phyloP scores from a whole-genome alignment of 2,329 filamentous ascomycete species.

The Aspergillus calidoustus region DNA sequence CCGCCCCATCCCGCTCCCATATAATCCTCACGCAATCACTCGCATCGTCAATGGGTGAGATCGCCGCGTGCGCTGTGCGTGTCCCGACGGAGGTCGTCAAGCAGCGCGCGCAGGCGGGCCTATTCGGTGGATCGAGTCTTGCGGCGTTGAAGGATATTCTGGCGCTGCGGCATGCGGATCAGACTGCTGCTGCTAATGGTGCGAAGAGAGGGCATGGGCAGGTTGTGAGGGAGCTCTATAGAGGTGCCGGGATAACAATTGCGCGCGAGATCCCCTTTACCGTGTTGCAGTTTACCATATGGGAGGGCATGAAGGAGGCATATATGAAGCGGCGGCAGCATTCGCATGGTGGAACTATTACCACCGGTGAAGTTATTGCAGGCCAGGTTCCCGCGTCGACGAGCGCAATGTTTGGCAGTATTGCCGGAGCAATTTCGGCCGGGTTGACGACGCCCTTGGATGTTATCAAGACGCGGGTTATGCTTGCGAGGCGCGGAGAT shows the following conservation, averaged over 20 bases:
- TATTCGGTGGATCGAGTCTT: slow-evolving; percentile 72
- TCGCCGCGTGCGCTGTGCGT: slow-evolving; percentile 87
- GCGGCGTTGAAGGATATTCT: slow-evolving; percentile 74
- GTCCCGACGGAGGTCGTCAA: slow-evolving; percentile 98
- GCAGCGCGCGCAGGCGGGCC: slow-evolving; percentile 88
- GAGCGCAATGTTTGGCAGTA: slow-evolving; percentile 81
- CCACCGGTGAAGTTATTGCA: slow-evolving; percentile 32
- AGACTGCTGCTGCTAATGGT: slow-evolving; percentile 33
- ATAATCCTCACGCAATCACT: slow-evolving; percentile 71
- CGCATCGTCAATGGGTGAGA: slow-evolving; percentile 83
- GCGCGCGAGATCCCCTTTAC: slow-evolving; percentile 97
- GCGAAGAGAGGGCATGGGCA: slow-evolving; percentile 49
- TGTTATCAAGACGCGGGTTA: slow-evolving; percentile 94
- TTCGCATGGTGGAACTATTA: not conserved
- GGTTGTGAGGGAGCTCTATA: slow-evolving; percentile 84
- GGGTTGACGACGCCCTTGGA: slow-evolving; percentile 90
- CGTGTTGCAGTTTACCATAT: slow-evolving; percentile 94
- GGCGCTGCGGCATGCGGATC: slow-evolving; percentile 46
- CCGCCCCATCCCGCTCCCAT: slow-evolving; percentile 35
- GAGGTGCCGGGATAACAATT: slow-evolving; percentile 90
- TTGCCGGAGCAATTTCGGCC: slow-evolving; percentile 83
- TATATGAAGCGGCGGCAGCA: slow-evolving; percentile 40
- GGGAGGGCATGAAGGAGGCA: slow-evolving; percentile 82
- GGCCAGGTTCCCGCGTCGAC: slow-evolving; percentile 69
- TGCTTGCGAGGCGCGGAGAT: slow-evolving; percentile 76